These are phyloP conservation scores for Syzygium syzygioides DNA, from an alignment of 441 rosid species.

Conservation along the genomic window DNA sequence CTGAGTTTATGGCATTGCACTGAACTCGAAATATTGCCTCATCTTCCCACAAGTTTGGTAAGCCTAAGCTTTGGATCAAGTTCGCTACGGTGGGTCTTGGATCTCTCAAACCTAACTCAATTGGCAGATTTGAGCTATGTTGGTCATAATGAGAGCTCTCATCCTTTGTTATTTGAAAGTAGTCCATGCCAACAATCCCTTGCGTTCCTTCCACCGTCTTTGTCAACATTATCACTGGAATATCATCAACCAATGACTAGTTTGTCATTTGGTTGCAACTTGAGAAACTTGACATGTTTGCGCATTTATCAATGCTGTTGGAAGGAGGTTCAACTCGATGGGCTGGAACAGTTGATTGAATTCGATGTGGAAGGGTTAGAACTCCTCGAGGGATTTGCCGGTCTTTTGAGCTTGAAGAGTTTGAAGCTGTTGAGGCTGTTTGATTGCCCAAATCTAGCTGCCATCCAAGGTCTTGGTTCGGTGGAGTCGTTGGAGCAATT, in stretches of 20 bases:
- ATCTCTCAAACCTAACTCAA: no score
- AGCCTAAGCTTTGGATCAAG: no score
- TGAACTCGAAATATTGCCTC: no score
- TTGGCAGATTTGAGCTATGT: not conserved
- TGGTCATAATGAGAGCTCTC: accelerated
- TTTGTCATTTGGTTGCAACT: not conserved
- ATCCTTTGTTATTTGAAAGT: not conserved
- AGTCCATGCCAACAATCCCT: not conserved
- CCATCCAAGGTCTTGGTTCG: not conserved
- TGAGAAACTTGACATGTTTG: not conserved
- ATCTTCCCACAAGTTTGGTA: no score
- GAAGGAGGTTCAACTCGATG: not conserved
- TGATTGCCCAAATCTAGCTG: accelerated
- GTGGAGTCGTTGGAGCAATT: not conserved
- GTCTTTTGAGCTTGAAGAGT: not conserved
- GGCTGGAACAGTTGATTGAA: not conserved
- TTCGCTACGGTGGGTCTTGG: no score
- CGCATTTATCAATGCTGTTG: accelerated
- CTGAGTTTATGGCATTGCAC: no score
- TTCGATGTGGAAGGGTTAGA: accelerated
- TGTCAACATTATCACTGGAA: not conserved
- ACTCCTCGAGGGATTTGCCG: not conserved
- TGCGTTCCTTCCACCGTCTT: not conserved
- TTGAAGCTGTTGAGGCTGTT: accelerated
- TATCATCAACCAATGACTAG: accelerated